Evolutionary conservation across 129 eudicot species (phyloP), one percentile per base, ranked within the genome.

Genomic region (Gnaphalium uliginosum): DNA sequence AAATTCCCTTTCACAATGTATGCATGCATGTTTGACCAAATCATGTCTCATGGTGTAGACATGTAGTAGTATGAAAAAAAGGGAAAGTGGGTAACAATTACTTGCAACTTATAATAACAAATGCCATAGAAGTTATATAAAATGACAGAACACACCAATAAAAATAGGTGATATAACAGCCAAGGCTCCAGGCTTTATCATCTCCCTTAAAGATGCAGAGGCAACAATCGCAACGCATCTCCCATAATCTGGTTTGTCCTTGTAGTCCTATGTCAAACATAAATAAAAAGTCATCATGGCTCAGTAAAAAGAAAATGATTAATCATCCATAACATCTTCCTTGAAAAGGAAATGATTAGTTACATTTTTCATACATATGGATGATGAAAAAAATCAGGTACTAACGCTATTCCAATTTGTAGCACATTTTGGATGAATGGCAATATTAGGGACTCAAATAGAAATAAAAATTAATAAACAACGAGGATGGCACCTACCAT

Each of bases 131-230:
- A 33, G 66, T 24, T 0, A 19, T 68, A 57, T 60, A 68, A 37
- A 73, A 56, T 43, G 27, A 26, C 8, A 35, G 10, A 64, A 78
- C 89, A 25, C 43, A 88, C 99, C 99, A 77, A 95, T 83, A 78
- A 66, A 84, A 68, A 91, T 87, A 70, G 99, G 99, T 53, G 99
- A 91, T 75, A 85, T 74, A 46, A 95, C 87, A 10, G 97, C 99
- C 85, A 95, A 85, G 71, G 90, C 96, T 81, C 99, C 99, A 81
- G 99, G 97, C 66, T 91, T 91, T 69, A 95, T 95, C 99, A 95
- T 95, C 88, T 95, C 99, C 85, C 88, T 91, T 78, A 95, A 72
- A 48, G 99, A 95, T 58, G 99, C 99, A 81, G 97, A 84, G n/a
- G 99, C 97, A 43, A 91, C 97, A 81, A 95, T 95, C 7, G 94